phyloP scores from a whole-genome alignment of 352 stramenopile genomes.

The Phytopythium vexans region DNA sequence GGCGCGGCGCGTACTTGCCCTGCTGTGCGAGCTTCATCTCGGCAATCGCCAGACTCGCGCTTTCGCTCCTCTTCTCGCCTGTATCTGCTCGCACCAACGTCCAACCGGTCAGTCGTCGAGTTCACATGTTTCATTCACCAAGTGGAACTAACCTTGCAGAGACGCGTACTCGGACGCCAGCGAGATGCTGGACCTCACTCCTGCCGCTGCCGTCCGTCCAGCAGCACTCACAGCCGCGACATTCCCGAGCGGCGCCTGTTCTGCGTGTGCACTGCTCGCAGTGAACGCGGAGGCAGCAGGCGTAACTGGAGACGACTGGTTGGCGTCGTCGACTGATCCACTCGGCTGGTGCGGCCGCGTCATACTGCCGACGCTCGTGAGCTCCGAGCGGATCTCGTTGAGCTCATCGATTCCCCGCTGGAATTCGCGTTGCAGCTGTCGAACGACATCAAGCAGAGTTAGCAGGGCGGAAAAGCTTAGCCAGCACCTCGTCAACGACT shows the following conservation, averaged over 20 bases:
- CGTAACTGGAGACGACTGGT: conserved; percentile 1
- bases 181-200: conserved; percentile 31
- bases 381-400: conserved; percentile 74
- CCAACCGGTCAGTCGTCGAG: neutral
- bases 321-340: conserved; percentile 8
- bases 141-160: conserved; percentile 8
- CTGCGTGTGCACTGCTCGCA: neutral
- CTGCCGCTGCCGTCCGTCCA: neutral
- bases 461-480: neutral
- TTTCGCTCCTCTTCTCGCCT: conserved; percentile 16
- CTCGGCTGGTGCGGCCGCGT: conserved; percentile 43
- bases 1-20: conserved; percentile 41
- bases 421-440: conserved; percentile 67
- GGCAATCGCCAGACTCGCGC: conserved; percentile 56
- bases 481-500: neutral
- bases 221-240: neutral
- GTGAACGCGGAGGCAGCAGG: neutral
- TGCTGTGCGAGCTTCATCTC: conserved; percentile 59
- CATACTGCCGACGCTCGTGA: conserved; percentile 72
- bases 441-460: neutral
- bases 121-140: neutral
- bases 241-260: neutral
- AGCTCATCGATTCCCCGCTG: conserved; percentile 76
- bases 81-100: conserved; percentile 4
- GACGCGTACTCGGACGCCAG: conserved; percentile 30